Evolutionary conservation across 1,139 yeast species (phyloP).

Genomic region (Pichia inconspicua): DNA sequence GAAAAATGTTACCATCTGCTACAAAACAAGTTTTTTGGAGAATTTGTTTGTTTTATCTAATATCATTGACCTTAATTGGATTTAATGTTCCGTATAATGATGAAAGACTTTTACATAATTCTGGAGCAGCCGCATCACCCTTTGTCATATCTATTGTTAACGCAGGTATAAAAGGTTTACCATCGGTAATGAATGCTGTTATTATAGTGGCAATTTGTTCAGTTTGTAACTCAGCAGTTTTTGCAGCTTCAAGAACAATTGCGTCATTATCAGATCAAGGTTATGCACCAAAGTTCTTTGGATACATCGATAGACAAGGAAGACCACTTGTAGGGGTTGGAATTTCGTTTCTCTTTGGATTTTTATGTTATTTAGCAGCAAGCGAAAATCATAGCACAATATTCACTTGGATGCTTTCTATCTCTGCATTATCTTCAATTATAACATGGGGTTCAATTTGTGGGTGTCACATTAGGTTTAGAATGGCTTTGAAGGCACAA

Average conservation of each 20-base stretch:
- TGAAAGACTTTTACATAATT: constrained; percentile 32
- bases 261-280: constrained; percentile 71
- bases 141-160: constrained; percentile 57
- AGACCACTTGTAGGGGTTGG: constrained; percentile 59
- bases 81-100: constrained; percentile 55
- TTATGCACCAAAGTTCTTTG: constrained; percentile 60
- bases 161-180: constrained; percentile 47
- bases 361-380: constrained; percentile 62
- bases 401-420: constrained; percentile 2
- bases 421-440: constrained; percentile 24
- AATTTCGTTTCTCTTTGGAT: constrained; percentile 48
- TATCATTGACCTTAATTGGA: constrained; percentile 42
- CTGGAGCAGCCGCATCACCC: constrained; percentile 53
- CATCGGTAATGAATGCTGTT: constrained; percentile 59
- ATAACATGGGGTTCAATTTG: constrained; percentile 74
- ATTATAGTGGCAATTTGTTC: constrained; percentile 54
- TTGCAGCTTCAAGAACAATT: constrained; percentile 68
- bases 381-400: constrained; percentile 38
- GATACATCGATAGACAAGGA: constrained; percentile 60
- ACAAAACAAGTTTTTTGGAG: constrained; percentile 67
- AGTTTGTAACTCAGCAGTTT: constrained; percentile 65
- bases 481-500: constrained; percentile 57
- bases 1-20: constrained; percentile 60
- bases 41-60: constrained; percentile 50
- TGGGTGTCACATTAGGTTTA: constrained; percentile 62